Percentiles rank a stretch among this genome's conserved stretches.
Evolutionary conservation across 2,329 filamentous ascomycete species (phyloP).

Genomic region (Stenocarpella maydis): DNA sequence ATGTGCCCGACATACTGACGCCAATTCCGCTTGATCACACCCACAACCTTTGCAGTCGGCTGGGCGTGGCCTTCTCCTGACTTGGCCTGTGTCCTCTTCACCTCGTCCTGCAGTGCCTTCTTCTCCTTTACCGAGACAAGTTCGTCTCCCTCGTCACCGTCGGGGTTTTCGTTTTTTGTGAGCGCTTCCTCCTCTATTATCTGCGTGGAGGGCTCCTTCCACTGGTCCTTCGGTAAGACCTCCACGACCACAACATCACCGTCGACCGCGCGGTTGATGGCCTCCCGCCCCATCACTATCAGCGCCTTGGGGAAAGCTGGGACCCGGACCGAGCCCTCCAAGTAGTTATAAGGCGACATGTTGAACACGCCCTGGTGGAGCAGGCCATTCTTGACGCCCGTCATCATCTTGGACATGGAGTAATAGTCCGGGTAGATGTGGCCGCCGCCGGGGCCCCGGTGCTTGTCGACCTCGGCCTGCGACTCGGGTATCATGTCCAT

Average conservation of each 20-base stretch:
- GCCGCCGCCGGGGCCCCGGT: constrained; percentile 70
- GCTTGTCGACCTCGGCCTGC: constrained; percentile 71
- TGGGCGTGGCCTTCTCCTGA: constrained; percentile 80
- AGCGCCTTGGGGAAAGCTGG: constrained; percentile 89
- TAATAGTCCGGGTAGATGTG: constrained; percentile 91
- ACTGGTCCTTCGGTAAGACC: constrained; percentile 91
- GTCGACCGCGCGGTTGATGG: constrained; percentile 92
- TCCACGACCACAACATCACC: constrained; percentile 95
- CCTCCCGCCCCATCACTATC: constrained; percentile 88
- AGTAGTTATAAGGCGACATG: constrained; percentile 96
- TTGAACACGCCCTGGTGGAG: constrained; percentile 96
- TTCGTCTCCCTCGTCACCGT: constrained; percentile 77
- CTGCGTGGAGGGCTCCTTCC: constrained; percentile 95
- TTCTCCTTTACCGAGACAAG: constrained; percentile 90
- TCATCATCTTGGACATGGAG: constrained; percentile 91
- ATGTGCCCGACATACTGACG: constrained; percentile 97
- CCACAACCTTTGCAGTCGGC: constrained; percentile 91
- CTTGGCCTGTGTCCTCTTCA: constrained; percentile 82
- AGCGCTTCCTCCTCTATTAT: constrained; percentile 94
- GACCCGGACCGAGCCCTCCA: constrained; percentile 91
- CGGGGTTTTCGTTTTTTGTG: constrained; percentile 93
- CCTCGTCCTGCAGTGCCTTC: constrained; percentile 88
- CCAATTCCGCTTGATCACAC: constrained; percentile 95
- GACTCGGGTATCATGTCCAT: constrained; percentile 92
- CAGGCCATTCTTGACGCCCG: constrained; percentile 85